phyloP scores from a whole-genome alignment of 495 filamentous ascomycete species.

The Thermothielavioides terrestris region DNA sequence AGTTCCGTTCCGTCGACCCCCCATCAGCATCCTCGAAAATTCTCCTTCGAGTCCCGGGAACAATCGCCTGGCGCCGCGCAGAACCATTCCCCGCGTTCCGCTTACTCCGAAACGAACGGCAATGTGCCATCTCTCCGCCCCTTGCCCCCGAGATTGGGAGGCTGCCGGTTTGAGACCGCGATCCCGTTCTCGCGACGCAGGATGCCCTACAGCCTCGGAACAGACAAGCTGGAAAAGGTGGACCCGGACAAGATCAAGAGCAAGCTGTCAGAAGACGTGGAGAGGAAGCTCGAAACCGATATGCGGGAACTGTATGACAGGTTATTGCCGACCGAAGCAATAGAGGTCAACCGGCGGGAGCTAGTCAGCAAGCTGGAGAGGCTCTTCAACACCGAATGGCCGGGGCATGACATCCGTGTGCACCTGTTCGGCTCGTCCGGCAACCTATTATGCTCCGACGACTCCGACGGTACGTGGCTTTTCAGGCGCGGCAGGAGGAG shows the following conservation, averaged over 20 bases:
- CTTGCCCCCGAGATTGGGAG: conserved; percentile 39
- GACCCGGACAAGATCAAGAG: conserved; percentile 57
- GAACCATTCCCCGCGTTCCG: conserved; percentile 82
- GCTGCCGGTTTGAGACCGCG: conserved; percentile 74
- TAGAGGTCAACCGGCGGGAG: conserved; percentile 61
- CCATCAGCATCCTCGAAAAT: conserved; percentile 75
- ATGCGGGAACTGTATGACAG: conserved; percentile 76
- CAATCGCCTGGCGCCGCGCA: conserved; percentile 69
- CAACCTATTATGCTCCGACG: conserved; percentile 88
- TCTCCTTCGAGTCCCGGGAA: conserved; percentile 75
- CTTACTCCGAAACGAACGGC: conserved; percentile 77
- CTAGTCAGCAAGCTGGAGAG: conserved; percentile 80
- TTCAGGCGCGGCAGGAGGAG: too few relatives aligned
- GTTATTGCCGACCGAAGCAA: conserved; percentile 73
- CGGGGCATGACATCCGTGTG: conserved; percentile 78
- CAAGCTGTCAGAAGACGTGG: conserved; percentile 63
- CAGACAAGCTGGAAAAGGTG: conserved; percentile 59
- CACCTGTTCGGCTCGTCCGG: conserved; percentile 96
- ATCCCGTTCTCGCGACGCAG: conserved; percentile 46
- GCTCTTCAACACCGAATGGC: conserved; percentile 83
- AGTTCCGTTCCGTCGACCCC: conserved; percentile 93
- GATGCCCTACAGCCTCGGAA: conserved; percentile 86
- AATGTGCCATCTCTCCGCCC: conserved; percentile 57
- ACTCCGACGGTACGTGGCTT: conserved; percentile 89
- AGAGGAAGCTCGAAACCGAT: conserved; percentile 66